A percentile compares a stretch with the other conserved stretches of the same genome.
phyloP scores from a whole-genome alignment of 2,329 filamentous ascomycete species.

The Epicoccum nigrum region DNA sequence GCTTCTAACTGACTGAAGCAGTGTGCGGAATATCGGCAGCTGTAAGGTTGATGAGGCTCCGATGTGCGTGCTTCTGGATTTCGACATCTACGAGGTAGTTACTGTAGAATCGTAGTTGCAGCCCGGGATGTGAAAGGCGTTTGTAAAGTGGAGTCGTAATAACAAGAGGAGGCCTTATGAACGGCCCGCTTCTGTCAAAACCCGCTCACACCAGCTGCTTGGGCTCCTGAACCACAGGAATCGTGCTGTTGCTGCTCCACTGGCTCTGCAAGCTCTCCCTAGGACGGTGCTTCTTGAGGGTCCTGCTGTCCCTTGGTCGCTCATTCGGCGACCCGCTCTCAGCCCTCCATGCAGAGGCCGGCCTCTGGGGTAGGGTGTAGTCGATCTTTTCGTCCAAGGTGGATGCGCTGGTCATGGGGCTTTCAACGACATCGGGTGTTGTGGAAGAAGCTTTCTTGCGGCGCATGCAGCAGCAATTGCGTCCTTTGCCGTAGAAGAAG shows the following conservation, averaged over 20 bases:
- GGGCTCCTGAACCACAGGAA: slow-evolving; percentile 25
- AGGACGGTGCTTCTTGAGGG: slow-evolving; percentile 14
- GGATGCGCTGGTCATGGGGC: slow-evolving; percentile 8
- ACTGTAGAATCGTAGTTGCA: neutral
- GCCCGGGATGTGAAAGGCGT: neutral
- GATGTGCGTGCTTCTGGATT: neutral
- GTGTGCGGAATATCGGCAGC: neutral
- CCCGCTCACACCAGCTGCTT: slow-evolving; percentile 30
- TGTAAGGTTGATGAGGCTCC: neutral
- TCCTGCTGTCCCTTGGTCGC: slow-evolving; percentile 4
- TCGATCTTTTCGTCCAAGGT: slow-evolving; percentile 22
- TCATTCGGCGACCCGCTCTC: slow-evolving; percentile 24
- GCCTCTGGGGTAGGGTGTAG: slow-evolving; percentile 22
- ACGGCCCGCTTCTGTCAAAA: neutral
- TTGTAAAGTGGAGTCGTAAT: neutral
- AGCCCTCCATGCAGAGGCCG: slow-evolving; percentile 9
- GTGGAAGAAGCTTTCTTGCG: slow-evolving; percentile 22
- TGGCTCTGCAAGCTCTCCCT: slow-evolving; percentile 21
- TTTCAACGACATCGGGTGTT: slow-evolving; percentile 7
- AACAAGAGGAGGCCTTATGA: neutral
- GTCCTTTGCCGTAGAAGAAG: slow-evolving; percentile 31
- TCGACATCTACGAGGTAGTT: no score
- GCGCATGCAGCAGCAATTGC: slow-evolving; percentile 34
- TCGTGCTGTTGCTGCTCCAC: slow-evolving; percentile 23
- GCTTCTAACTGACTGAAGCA: neutral